Conservation (phyloP, 208 protist genomes). For the Trichomonas gallinae region DNA sequence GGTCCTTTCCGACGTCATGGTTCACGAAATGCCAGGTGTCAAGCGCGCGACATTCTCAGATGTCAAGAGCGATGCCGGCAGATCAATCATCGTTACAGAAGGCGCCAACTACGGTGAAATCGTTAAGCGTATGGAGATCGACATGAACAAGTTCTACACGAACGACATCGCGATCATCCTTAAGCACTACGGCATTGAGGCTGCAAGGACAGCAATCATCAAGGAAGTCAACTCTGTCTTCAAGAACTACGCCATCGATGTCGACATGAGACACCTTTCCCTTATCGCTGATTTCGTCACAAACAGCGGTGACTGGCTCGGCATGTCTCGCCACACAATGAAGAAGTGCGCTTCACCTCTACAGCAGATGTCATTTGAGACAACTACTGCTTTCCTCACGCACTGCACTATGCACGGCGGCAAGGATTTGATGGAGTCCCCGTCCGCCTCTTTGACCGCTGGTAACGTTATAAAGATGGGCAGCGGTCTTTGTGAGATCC, state of each 20-base stretch:
- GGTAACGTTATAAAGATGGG: slow-evolving; percentile 32
- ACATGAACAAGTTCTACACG: slow-evolving; percentile 30
- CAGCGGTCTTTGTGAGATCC: slow-evolving; percentile 34
- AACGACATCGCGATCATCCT: slow-evolving; percentile 47
- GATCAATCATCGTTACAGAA: background rate
- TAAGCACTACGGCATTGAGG: slow-evolving; percentile 51
- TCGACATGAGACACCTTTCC: slow-evolving; percentile 50
- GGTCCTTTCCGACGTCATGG: background rate
- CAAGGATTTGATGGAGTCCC: slow-evolving; percentile 35
- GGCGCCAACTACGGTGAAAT: slow-evolving; percentile 24
- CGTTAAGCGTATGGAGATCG: background rate
- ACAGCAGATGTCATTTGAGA: slow-evolving; percentile 51
- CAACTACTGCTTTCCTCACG: slow-evolving; percentile 41
- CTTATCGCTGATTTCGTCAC: slow-evolving; percentile 56
- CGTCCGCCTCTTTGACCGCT: slow-evolving; percentile 40
- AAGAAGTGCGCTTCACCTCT: slow-evolving; percentile 34
- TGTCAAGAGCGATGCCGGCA: background rate
- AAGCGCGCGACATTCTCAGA: background rate
- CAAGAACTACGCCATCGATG: slow-evolving; percentile 48
- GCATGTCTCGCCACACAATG: slow-evolving; percentile 44
- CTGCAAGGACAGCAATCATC: slow-evolving; percentile 46
- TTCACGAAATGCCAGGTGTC: background rate
- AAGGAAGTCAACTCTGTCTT: slow-evolving; percentile 49
- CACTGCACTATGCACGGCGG: slow-evolving; percentile 31
- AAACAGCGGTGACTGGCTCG: slow-evolving; percentile 34